Evolutionary conservation across 345 rosid genomes (phyloP), one percentile per base, ranked within the genome.

Genomic region (Pistacia atlantica): DNA sequence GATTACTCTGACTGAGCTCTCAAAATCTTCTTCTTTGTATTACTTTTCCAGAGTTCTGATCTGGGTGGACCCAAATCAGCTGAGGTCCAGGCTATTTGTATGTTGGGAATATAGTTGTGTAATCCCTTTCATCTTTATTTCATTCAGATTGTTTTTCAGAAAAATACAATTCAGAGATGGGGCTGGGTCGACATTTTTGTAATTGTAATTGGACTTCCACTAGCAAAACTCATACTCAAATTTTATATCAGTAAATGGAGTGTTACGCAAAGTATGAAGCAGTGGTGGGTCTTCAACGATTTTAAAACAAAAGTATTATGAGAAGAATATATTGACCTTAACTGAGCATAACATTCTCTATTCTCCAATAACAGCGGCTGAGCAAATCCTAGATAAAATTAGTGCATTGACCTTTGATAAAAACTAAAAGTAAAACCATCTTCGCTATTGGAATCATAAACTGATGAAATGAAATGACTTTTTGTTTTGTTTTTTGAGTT

Each of bases 51-150:
- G 49, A 49, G 48, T 48, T 51, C 67, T 63, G 83, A 77, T 80
- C 62, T 69, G 60, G 78, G 82, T 82, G 78, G 83, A 84, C 80
- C 77, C 33, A 1, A 57, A 70, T 7, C 18, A 35, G 65, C 45
- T 7, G 69, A 71, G 81, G 81, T 71, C 73, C 83, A 74, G 71
- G 72, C 64, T n/a, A 33, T 60, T 72, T 72, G 20, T 51, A 58
- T 79, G 71, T n/a, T 16, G 68, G 67, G 80, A 75, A 72, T 69
- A 20, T 77, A 35, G 83, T 11, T 77, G 83, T 72, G 45, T 72
- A n/a, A 68, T 82, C 82, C 75, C 76, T 82, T 79, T 84, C 81
- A 49, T 76, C 52, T 65, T 81, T 77, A 80, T 79, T 74, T 37
- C 67, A 37, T 77, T 65, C 75, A 45, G 35, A 16, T 42, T 0